Conservation (phyloP, 805 yeast species). For the baker's yeast (Saccharomyces cerevisiae) region DNA sequence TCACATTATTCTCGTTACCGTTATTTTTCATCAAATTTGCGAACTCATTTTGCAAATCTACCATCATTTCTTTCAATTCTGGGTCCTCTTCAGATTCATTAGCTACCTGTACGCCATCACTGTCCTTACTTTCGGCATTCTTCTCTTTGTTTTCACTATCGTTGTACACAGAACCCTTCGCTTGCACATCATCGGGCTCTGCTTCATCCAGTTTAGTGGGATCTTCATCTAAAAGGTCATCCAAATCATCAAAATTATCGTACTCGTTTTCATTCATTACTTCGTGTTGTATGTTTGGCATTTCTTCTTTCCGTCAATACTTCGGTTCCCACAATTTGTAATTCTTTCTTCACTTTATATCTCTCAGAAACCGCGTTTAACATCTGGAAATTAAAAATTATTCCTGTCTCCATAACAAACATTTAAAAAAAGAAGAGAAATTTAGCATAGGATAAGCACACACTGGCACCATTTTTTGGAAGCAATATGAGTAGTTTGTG, state of each 20-base stretch:
- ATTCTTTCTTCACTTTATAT: slow-evolving; percentile 2
- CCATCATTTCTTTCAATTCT: slow-evolving; percentile 29
- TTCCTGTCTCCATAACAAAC: background rate
- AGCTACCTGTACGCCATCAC: background rate
- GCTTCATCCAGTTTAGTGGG: slow-evolving; percentile 6
- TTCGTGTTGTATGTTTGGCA: slow-evolving; percentile 1
- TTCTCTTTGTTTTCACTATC: slow-evolving; percentile 12
- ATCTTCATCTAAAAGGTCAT: slow-evolving; percentile 37
- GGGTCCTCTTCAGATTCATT: slow-evolving; percentile 15
- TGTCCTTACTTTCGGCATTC: slow-evolving; percentile 11
- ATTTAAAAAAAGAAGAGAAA: background rate
- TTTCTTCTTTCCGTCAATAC: background rate
- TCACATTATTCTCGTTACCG: slow-evolving; percentile 12
- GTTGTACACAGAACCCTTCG: slow-evolving; percentile 47
- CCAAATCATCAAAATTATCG: slow-evolving; percentile 72
- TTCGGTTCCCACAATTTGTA: background rate
- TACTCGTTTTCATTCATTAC: slow-evolving; percentile 37
- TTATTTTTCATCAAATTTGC: slow-evolving; percentile 17
- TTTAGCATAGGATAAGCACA: background rate
- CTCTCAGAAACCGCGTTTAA: background rate
- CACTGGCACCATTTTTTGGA: slow-evolving; percentile 32
- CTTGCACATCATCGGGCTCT: slow-evolving; percentile 41
- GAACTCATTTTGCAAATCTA: slow-evolving; percentile 22
- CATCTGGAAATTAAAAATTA: background rate
- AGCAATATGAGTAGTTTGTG: slow-evolving; percentile 47